phyloP scores from a whole-genome alignment of 225 moss, liverwort and hornwort species.

The Physcomitrium patens region DNA sequence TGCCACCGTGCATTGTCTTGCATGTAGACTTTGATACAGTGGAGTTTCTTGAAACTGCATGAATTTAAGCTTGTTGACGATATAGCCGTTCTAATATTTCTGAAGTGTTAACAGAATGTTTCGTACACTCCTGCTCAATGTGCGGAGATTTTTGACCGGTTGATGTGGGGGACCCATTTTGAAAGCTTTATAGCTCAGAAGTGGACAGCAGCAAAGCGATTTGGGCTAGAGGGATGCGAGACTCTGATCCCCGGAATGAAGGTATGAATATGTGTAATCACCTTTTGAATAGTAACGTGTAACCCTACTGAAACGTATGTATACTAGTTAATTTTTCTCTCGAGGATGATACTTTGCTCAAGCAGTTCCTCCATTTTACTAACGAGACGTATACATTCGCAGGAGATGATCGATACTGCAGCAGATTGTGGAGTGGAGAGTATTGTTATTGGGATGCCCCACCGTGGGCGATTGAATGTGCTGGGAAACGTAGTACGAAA shows the following conservation, averaged over 20 bases:
- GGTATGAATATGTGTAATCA: conserved; percentile 28
- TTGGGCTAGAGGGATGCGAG: conserved; percentile 92
- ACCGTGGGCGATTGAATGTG: conserved; percentile 86
- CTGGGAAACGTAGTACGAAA: conserved; percentile 92
- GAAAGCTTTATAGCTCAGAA: conserved; percentile 89
- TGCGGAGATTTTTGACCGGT: conserved; percentile 79
- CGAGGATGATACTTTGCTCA: not conserved
- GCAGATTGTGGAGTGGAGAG: conserved; percentile 86
- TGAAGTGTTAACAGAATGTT: conserved; percentile 38
- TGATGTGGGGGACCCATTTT: conserved; percentile 87
- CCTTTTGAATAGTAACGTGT: not conserved
- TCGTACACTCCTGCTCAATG: conserved; percentile 63
- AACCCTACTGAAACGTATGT: not conserved
- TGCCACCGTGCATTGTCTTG: not conserved
- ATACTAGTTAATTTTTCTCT: not conserved
- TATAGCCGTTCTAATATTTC: conserved; percentile 17
- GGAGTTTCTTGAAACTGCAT: conserved; percentile 7
- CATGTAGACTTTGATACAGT: not conserved
- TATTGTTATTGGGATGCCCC: conserved; percentile 89
- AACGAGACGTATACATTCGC: not conserved
- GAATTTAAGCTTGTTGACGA: not conserved
- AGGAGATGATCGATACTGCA: conserved; percentile 86
- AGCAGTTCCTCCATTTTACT: not conserved
- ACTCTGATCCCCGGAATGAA: conserved; percentile 96
- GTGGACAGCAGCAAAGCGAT: conserved; percentile 88